phyloP scores from a whole-genome alignment of 495 filamentous ascomycete genomes.

The Lophiostoma macrostomum region DNA sequence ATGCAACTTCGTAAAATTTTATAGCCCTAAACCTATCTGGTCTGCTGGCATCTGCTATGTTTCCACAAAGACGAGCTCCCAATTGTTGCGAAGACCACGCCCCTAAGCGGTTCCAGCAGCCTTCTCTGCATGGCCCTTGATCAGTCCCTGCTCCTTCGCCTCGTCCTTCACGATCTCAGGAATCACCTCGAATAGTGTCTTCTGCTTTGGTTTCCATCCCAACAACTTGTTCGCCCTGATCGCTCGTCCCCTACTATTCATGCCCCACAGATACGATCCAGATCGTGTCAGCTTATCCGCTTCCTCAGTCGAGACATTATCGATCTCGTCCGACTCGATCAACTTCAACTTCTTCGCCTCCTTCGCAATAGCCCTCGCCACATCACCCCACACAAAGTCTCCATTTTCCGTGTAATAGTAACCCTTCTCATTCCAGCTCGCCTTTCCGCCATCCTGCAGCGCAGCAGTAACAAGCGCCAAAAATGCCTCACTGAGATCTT shows the following conservation, averaged over 20 bases:
- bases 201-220: conserved; percentile 56
- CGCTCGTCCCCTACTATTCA: conserved; percentile 58
- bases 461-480: conserved; percentile 65
- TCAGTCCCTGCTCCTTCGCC: conserved; percentile 41
- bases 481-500: conserved; percentile 67
- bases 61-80: neutral
- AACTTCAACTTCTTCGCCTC: conserved; percentile 62
- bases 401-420: conserved; percentile 76
- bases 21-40: too few species aligned
- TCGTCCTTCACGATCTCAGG: conserved; percentile 47
- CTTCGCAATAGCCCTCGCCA: conserved; percentile 58
- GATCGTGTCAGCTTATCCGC: conserved; percentile 30
- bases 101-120: conserved; percentile 34
- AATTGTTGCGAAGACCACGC: neutral
- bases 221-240: conserved; percentile 57
- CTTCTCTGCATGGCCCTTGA: conserved; percentile 40
- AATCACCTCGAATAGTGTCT: conserved; percentile 51
- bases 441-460: conserved; percentile 49
- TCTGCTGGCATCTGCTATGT: neutral
- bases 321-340: conserved; percentile 56
- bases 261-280: conserved; percentile 45
- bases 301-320: conserved; percentile 33
- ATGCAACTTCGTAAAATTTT: too few species aligned
- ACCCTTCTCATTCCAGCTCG: conserved; percentile 67
- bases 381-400: conserved; percentile 66